A percentile compares a stretch with the other conserved stretches of the same genome.
Conservation (phyloP, 306 rosid species). For the Cucurbita argyrosperma region DNA sequence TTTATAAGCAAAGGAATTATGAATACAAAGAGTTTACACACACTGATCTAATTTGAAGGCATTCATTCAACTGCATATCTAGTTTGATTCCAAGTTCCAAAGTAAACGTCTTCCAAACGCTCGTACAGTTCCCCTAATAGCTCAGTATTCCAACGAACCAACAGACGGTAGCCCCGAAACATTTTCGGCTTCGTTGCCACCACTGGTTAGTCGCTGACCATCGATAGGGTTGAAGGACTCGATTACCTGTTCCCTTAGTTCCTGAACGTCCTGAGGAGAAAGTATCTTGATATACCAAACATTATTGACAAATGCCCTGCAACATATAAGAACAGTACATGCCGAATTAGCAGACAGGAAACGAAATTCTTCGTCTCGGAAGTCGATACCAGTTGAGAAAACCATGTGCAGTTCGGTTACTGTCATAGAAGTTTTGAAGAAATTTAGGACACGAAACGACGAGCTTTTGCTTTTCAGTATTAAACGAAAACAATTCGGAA, state of each 20-base stretch:
- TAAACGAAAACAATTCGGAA: background rate
- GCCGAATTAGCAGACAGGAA: background rate
- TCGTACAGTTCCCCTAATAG: background rate
- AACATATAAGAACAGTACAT: background rate
- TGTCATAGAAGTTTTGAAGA: background rate
- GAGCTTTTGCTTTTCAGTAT: background rate
- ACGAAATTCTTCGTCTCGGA: background rate
- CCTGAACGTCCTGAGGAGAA: slow-evolving; percentile 69
- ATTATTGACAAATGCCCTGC: slow-evolving; percentile 68
- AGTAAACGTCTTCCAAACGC: background rate
- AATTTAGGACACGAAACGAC: background rate
- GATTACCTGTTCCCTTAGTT: slow-evolving; percentile 55
- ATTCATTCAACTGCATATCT: slow-evolving; percentile 4
- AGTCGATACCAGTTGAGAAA: background rate
- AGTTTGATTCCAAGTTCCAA: background rate
- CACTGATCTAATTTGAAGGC: slow-evolving; percentile 7
- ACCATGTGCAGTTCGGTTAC: background rate
- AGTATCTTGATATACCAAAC: slow-evolving; percentile 84
- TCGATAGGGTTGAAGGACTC: slow-evolving; percentile 44
- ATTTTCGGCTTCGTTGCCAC: slow-evolving; percentile 32
- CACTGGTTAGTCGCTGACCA: slow-evolving; percentile 38
- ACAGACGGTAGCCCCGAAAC: slow-evolving; percentile 45
- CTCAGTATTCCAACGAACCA: slow-evolving; percentile 51
- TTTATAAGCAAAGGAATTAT: slow-evolving; percentile 4
- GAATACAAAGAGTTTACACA: slow-evolving; percentile 9